Percentiles rank a stretch among this genome's conserved stretches.
Evolutionary conservation across 2,329 filamentous ascomycete species (phyloP).

Genomic region (Scedosporium apiospermum): DNA sequence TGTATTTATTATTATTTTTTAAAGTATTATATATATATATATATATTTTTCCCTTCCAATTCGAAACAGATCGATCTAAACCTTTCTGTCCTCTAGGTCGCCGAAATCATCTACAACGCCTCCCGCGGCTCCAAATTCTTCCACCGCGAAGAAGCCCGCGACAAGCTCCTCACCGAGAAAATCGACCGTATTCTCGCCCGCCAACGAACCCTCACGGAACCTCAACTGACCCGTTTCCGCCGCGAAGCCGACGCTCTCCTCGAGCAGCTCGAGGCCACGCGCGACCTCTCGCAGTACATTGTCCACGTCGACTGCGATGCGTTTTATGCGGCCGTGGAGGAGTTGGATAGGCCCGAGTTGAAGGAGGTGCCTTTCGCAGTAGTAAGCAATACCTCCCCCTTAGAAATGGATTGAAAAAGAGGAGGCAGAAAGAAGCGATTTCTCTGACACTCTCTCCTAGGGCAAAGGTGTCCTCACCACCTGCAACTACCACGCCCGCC

Average conservation of each 20-base stretch:
- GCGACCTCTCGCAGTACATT: conserved; percentile 76
- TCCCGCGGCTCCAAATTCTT: conserved; percentile 97
- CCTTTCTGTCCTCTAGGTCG: conserved; percentile 46
- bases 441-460: not conserved
- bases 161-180: conserved; percentile 75
- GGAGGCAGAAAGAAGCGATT: not conserved
- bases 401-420: not conserved
- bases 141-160: conserved; percentile 75
- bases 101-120: conserved; percentile 92
- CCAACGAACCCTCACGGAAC: conserved; percentile 64
- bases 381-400: conserved; percentile 31
- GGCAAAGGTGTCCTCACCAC: conserved; percentile 48
- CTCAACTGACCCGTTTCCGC: conserved; percentile 64
- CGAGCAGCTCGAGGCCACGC: conserved; percentile 62
- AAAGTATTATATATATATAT: not conserved
- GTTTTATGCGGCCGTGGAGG: conserved; percentile 93
- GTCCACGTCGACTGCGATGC: conserved; percentile 96
- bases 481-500: conserved; percentile 81
- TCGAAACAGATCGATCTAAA: not conserved
- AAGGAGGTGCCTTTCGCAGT: conserved; percentile 86
- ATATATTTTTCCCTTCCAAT: not conserved
- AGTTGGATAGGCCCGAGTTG: conserved; percentile 72
- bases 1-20: too few relatives aligned
- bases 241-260: conserved; percentile 75
- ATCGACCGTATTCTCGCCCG: conserved; percentile 70